Evolutionary conservation across 2,329 filamentous ascomycete species (phyloP).

Genomic region (Ceratocystis ficicola): DNA sequence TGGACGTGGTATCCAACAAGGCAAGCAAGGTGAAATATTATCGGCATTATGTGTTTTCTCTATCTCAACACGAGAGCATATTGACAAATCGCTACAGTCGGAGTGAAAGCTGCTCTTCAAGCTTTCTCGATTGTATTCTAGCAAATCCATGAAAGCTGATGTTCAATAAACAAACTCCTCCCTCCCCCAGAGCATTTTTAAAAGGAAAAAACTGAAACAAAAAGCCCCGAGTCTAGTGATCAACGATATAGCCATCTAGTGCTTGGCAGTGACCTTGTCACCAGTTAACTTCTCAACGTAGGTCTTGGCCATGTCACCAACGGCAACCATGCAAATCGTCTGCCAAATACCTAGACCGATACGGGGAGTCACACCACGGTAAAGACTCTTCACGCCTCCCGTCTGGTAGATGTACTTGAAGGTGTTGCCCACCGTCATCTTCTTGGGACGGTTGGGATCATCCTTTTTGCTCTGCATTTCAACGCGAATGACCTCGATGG

Average conservation of each 20-base stretch:
- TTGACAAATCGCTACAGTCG: background rate
- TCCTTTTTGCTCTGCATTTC: conserved; percentile 99
- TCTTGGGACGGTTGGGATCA: conserved; percentile 96
- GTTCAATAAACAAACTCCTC: background rate
- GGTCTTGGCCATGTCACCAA: conserved; percentile 80
- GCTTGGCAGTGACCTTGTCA: conserved; percentile 53
- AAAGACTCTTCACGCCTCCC: conserved; percentile 84
- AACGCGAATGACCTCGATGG: conserved; percentile 97
- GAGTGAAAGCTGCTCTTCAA: background rate
- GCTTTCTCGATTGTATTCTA: background rate
- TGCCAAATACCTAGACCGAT: conserved; percentile 97
- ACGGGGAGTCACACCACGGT: conserved; percentile 87
- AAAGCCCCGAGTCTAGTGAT: background rate
- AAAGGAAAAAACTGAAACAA: background rate
- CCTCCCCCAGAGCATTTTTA: background rate
- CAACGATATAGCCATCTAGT: conserved; percentile 34
- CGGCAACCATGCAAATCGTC: conserved; percentile 98
- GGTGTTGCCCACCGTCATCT: conserved; percentile 89
- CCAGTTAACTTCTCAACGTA: conserved; percentile 57
- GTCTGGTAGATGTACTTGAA: conserved; percentile 76
- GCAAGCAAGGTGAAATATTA: background rate
- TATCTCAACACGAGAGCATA: background rate
- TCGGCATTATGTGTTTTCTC: background rate
- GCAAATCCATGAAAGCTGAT: background rate
- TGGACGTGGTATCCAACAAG: background rate